Percentiles rank a stretch among this genome's conserved stretches.
phyloP scores from a whole-genome alignment of 2,329 filamentous ascomycete species.

The Fusarium buharicum region DNA sequence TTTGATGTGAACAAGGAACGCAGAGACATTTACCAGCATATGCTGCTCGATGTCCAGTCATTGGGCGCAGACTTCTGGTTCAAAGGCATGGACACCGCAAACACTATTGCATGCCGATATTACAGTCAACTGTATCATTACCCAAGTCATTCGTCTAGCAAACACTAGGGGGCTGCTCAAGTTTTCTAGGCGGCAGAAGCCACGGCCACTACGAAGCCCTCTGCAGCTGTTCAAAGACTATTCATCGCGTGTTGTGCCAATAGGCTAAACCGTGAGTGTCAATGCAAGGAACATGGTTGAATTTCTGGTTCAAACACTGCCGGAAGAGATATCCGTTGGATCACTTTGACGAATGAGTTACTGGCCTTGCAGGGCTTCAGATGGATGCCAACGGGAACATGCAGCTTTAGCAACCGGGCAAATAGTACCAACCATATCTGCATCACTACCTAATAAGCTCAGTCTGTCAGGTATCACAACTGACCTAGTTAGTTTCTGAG shows the following conservation, averaged over 20 bases:
- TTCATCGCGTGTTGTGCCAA: too few relatives aligned
- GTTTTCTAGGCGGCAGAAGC: neutral
- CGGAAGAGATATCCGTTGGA: neutral
- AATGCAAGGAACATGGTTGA: neutral
- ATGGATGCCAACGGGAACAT: neutral
- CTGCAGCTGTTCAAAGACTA: neutral
- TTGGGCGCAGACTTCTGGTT: neutral
- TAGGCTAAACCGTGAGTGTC: neutral
- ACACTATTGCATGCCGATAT: neutral
- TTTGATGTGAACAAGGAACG: neutral
- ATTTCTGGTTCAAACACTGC: too few relatives aligned
- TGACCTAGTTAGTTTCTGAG: rapidly evolving
- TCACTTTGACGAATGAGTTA: neutral
- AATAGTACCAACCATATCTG: neutral
- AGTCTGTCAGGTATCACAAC: neutral
- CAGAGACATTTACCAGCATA: neutral
- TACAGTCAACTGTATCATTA: too few relatives aligned
- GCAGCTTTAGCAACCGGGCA: neutral
- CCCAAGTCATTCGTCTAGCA: neutral
- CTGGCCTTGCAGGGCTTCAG: neutral
- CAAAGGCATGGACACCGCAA: too few relatives aligned
- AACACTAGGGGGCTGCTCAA: neutral
- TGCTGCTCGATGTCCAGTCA: rapidly evolving
- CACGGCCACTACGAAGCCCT: neutral
- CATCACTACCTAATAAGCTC: neutral